Evolutionary conservation across 352 stramenopile species (phyloP).

Genomic region (Phytophthora citrophthora): DNA sequence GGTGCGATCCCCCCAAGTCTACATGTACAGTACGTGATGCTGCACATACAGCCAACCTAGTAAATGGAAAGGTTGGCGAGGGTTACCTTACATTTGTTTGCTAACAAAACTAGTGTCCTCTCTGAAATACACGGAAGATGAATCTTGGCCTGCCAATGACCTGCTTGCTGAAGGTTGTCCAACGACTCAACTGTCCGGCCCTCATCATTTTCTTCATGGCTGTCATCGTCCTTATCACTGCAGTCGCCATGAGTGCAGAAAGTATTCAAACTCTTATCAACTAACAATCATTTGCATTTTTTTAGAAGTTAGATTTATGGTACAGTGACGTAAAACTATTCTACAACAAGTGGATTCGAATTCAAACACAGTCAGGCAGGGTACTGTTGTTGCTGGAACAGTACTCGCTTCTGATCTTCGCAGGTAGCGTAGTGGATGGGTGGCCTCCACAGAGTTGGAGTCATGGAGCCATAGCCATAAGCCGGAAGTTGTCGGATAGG

Average conservation of each 20-base stretch:
- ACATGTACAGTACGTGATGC: no score
- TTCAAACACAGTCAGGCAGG: background rate
- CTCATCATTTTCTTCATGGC: conserved; percentile 79
- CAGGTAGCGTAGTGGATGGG: conserved; percentile 1
- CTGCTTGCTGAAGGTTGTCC: conserved; percentile 53
- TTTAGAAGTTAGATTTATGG: conserved; percentile 1
- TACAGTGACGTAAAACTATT: conserved; percentile 3
- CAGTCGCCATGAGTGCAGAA: conserved; percentile 66
- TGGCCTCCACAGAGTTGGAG: conserved; percentile 20
- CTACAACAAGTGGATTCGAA: background rate
- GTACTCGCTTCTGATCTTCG: background rate
- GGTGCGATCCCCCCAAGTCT: background rate
- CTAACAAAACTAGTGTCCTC: no score
- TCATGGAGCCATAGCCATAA: conserved; percentile 7
- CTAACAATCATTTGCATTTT: no score
- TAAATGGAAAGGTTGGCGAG: no score
- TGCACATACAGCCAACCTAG: no score
- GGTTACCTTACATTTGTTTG: no score
- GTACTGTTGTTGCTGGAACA: conserved; percentile 17
- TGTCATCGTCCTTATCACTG: conserved; percentile 65
- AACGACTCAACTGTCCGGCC: conserved; percentile 65
- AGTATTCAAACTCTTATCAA: conserved; percentile 30
- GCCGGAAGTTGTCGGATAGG: conserved; percentile 14
- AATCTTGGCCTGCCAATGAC: conserved; percentile 59
- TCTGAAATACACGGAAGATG: conserved; percentile 20